Evolutionary conservation across 2,329 filamentous ascomycete genomes (phyloP).

Genomic region (Hypoxylon sp.): DNA sequence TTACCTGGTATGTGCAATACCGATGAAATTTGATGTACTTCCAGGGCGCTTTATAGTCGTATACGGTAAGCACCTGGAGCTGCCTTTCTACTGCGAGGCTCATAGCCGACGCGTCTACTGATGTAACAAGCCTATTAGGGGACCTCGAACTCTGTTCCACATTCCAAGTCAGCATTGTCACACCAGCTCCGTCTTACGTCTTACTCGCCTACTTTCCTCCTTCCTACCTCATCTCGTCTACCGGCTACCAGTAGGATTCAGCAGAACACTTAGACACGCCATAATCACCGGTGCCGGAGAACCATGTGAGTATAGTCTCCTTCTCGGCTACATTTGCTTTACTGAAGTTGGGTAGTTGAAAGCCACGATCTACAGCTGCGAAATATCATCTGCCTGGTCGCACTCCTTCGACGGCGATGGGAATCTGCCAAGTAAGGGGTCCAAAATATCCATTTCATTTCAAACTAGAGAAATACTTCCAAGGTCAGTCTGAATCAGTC

Average conservation of each 20-base stretch:
- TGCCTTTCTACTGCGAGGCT: conserved; percentile 26
- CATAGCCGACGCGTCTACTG: conserved; percentile 21
- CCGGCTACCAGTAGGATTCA: not conserved
- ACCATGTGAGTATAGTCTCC: not conserved
- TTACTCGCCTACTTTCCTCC: not conserved
- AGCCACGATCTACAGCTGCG: not conserved
- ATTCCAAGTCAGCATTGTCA: conserved; percentile 8
- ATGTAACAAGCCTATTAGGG: conserved; percentile 29
- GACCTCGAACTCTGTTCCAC: conserved; percentile 21
- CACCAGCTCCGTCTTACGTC: conserved; percentile 2
- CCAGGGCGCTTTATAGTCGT: conserved; percentile 12
- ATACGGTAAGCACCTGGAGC: conserved; percentile 1
- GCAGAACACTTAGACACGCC: no score
- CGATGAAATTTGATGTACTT: conserved; percentile 1
- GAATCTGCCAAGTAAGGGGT: not conserved
- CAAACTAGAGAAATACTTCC: conserved; percentile 9
- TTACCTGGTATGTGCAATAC: not conserved
- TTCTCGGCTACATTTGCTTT: not conserved
- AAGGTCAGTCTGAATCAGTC: conserved; percentile 7
- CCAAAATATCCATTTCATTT: conserved; percentile 6
- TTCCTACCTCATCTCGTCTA: not conserved
- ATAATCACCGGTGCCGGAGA: not conserved
- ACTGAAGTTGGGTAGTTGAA: no score
- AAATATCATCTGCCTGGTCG: not conserved
- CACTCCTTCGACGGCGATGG: not conserved